phyloP scores from a whole-genome alignment of 495 filamentous ascomycete species.

The Astrothelium subdiscretum region DNA sequence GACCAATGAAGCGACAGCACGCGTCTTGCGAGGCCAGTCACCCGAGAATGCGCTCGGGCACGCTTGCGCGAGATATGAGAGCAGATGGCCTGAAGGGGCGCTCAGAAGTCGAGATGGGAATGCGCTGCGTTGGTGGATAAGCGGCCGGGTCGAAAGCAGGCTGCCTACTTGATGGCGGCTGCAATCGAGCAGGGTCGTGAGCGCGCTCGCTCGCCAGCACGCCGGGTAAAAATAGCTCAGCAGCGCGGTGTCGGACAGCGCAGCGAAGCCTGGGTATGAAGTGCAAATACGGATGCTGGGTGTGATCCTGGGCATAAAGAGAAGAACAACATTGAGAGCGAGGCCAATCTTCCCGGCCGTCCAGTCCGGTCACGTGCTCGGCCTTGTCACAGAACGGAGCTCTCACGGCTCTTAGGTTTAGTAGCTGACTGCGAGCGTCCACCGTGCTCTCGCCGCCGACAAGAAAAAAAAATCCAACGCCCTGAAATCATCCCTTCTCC shows the following conservation, averaged over 20 bases:
- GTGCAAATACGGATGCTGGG: not conserved
- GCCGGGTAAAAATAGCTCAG: not conserved
- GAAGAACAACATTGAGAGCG: not conserved
- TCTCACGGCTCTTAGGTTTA: not conserved
- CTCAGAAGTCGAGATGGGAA: not conserved
- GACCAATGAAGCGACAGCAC: not conserved
- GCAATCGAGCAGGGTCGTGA: not conserved
- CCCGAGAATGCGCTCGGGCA: not conserved
- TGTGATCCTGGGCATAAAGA: not conserved
- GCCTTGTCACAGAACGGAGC: not conserved
- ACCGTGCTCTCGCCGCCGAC: not conserved
- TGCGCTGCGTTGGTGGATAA: constrained; percentile 1
- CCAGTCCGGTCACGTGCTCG: not conserved
- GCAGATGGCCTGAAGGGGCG: not conserved
- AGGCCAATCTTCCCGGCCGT: not conserved
- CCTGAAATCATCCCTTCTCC: not conserved
- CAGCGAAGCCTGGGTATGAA: not conserved
- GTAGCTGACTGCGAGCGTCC: not conserved
- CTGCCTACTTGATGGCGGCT: not conserved
- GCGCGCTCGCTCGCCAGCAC: not conserved
- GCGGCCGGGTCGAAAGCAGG: not conserved
- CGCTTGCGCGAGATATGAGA: not conserved
- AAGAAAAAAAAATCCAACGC: not conserved
- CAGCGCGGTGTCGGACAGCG: not conserved
- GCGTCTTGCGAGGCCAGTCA: not conserved